These are phyloP conservation scores for Citrus australasica DNA, from an alignment of 345 rosid species.

Conservation along the genomic window DNA sequence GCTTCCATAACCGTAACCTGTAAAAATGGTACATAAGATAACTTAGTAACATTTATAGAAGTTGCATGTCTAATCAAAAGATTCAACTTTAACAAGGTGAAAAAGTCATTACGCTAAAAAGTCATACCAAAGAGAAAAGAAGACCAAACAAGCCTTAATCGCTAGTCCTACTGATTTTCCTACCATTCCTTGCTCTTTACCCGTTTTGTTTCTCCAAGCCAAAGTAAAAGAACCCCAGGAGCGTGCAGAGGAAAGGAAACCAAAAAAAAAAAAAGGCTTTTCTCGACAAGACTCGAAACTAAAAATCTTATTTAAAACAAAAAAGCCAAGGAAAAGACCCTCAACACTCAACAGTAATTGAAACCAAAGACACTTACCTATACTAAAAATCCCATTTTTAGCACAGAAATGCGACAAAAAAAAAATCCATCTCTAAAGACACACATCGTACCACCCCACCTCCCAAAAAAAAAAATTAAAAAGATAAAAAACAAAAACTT, in stretches of 20 bases:
- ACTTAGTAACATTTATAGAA: conserved; percentile 12
- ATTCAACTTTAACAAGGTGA: background rate
- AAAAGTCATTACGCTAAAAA: background rate
- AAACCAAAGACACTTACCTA: background rate
- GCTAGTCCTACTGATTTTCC: conserved; percentile 2
- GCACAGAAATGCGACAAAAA: conserved; percentile 3
- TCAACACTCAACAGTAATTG: conserved; percentile 3
- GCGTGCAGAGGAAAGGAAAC: background rate
- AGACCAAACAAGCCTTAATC: conserved; percentile 1
- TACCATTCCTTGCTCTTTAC: background rate
- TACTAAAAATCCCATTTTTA: conserved; percentile 1
- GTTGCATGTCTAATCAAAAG: background rate
- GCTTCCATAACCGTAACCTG: conserved; percentile 49
- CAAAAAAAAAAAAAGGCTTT: background rate
- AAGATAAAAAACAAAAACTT: conserved; percentile 1
- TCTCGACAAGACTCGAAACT: conserved; percentile 17
- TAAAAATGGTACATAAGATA: conserved; percentile 8
- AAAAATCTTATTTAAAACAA: background rate
- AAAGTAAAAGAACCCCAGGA: background rate
- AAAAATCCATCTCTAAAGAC: conserved; percentile 1
- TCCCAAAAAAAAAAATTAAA: too few species aligned
- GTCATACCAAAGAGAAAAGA: background rate
- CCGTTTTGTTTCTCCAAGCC: background rate
- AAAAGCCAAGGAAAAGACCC: conserved; percentile 20
- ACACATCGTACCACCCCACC: background rate